Base-by-base conservation (phyloP, 1,284 basidiomycete genomes). In the Leccinum cinnamomeum region DNA sequence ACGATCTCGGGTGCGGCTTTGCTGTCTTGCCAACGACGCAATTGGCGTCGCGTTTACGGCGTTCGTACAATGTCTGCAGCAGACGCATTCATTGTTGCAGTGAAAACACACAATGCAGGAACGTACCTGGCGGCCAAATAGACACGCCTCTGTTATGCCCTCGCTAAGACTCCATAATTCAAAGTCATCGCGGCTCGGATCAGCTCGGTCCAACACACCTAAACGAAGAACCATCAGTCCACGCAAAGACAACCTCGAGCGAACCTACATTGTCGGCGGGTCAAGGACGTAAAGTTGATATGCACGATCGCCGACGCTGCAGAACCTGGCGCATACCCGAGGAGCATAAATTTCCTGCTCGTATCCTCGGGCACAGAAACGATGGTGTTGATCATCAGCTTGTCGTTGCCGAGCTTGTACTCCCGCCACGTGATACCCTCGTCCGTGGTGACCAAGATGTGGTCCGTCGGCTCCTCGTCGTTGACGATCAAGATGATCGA, bases 151-250 rank as follows among this genome's bases (percentile, higher is more conserved):
- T 78, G 74, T 94, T 91, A 95, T 85, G 58, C 88, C 86, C 71
- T 95, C 90, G 62, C 91, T 91, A 0, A 95, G 95, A 75, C 91
- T 94, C 95, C 95, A 98, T 3, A 96, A 77, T 75, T 97, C 95
- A 73, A 97, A 98, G 76, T 98, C 95, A 70, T 97, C 95, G 54
- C 88, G 79, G 35, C 82, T 83, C 4, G 94, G 89, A 71, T 97
- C 79, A 1, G 92, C 83, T 4, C 84, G 61, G 67, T 85, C 84
- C 55, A 95, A 77, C 2, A 82, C 77, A 75, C 94, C 94, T 95
- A 53, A 53, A 56, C 60, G 16, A 54, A 55, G 48, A 57, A 50
- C 16, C 2, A 6, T 69, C 20, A 66, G 56, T 56, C 23, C 10
- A 25, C 30, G 25, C 5, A 35, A 12, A 33, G 23, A 37, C 14